Base-by-base conservation (phyloP, 768 basidiomycete species). In the Boletellus sp. region DNA sequence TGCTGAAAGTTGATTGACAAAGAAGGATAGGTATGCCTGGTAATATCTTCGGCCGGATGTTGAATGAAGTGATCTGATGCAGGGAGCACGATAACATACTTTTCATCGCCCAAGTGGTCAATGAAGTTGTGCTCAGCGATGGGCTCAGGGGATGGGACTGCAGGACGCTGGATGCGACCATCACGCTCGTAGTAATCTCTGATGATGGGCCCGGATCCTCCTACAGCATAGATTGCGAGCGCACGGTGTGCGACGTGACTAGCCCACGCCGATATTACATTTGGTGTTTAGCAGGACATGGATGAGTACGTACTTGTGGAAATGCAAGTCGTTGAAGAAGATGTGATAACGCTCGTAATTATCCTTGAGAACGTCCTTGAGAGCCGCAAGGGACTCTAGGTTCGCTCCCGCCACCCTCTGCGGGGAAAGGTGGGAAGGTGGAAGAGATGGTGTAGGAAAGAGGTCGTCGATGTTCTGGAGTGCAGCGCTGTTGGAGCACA, bases 321-420 rank as follows among this genome's bases (percentile, higher is more conserved):
- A 76, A 0, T 67, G 54, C 26, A 39, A 50, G 17, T 76, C 58
- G 45, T 80, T 75, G 59, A 75, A 73, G 61, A 76, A 83, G 11
- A 75, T 69, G 46, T 83, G 79, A 59, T 70, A 68, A 41, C 65
- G 71, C 24, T 64, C 61, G 42, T 80, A 74, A 47, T 79, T 78
- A 4, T 80, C 77, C 50, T 73, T 75, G 42, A 83, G 64, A 9
- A 72, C 49, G 6, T 63, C 64, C 50, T 28, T 54, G 34, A 45
- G 70, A 19, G 59, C 51, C n/a, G 42, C 40, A 17, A 67, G 55
- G 1, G 67, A 55, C 26, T 61, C 56, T 1, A 38, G 6, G 10
- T 46, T 61, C 19, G 62, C 46, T 4, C 72, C 67, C 0, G 67
- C 60, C 0, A 62, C 24, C 23, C 67, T 61, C 28, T 67, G 63